Evolutionary conservation across 805 yeast species (phyloP).

Genomic region (Naumovozyma castellii): DNA sequence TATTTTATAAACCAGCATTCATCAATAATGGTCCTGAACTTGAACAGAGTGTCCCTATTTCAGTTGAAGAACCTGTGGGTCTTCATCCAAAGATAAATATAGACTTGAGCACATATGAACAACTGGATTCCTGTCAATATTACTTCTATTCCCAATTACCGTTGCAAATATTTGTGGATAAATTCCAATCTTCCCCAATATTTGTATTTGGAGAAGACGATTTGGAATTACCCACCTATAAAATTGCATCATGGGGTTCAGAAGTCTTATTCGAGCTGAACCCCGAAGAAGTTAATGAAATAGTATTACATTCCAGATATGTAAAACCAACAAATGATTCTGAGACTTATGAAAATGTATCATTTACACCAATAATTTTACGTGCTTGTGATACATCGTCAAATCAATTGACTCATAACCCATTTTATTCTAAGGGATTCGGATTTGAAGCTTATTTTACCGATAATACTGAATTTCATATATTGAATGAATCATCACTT

Average conservation of each 20-base stretch:
- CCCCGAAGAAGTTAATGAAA: constrained; percentile 20
- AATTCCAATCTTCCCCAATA: constrained; percentile 40
- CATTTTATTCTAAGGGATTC: constrained; percentile 32
- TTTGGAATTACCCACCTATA: constrained; percentile 47
- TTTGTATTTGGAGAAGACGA: constrained; percentile 47
- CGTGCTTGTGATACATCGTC: constrained; percentile 39
- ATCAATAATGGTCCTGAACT: not conserved
- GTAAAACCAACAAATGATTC: constrained; percentile 30
- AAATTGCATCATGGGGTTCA: constrained; percentile 36
- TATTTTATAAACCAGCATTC: constrained; percentile 12
- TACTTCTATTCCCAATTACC: constrained; percentile 39
- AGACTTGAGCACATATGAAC: constrained; percentile 5
- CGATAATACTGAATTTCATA: constrained; percentile 35
- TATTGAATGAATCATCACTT: constrained; percentile 19
- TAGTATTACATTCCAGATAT: constrained; percentile 47
- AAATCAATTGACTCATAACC: constrained; percentile 24
- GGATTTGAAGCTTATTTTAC: constrained; percentile 43
- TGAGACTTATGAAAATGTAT: constrained; percentile 11
- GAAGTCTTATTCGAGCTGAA: constrained; percentile 33
- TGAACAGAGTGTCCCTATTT: constrained; percentile 2
- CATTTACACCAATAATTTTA: constrained; percentile 37
- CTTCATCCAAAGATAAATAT: constrained; percentile 31
- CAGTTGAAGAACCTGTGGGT: constrained; percentile 28
- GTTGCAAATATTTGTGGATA: constrained; percentile 41
- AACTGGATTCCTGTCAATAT: constrained; percentile 32